These are phyloP conservation scores for Paecilomyces formosus DNA, from an alignment of 2,329 filamentous ascomycete genomes.

Conservation along the genomic window DNA sequence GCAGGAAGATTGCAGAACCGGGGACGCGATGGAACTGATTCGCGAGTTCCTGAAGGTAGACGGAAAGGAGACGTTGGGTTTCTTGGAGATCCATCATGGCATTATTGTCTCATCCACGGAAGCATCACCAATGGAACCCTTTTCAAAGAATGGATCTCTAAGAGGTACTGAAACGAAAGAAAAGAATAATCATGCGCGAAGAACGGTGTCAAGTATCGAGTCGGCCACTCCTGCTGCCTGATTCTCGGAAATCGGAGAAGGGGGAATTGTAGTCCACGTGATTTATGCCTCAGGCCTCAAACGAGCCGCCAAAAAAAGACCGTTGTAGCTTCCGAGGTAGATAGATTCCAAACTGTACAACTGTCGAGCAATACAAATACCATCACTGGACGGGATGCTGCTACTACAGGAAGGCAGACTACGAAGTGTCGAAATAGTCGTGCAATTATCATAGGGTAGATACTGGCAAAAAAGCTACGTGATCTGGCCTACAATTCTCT, in stretches of 20 bases:
- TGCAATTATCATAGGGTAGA: too few species aligned
- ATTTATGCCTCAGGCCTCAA: neutral
- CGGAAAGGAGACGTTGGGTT: constrained; percentile 45
- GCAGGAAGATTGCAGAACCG: constrained; percentile 85
- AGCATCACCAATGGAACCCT: constrained; percentile 3
- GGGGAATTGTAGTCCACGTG: neutral
- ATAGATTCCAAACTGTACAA: too few species aligned
- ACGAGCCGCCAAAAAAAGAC: neutral
- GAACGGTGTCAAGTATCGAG: neutral
- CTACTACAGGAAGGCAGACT: too few species aligned
- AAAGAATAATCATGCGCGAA: constrained; percentile 1
- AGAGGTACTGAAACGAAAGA: neutral
- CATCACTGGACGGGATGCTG: too few species aligned
- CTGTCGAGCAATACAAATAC: too few species aligned
- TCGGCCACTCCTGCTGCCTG: neutral
- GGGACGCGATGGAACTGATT: constrained; percentile 81
- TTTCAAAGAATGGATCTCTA: neutral
- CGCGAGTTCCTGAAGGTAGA: constrained; percentile 48
- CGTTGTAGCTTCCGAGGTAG: neutral
- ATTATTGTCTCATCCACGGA: constrained; percentile 4
- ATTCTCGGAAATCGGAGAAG: neutral
- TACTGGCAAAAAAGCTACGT: too few species aligned
- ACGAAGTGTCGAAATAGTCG: too few species aligned
- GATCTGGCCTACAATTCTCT: neutral
- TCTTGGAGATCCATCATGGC: constrained; percentile 51